Base-by-base conservation (phyloP, 768 basidiomycete species). In the Boletus rubropictus region DNA sequence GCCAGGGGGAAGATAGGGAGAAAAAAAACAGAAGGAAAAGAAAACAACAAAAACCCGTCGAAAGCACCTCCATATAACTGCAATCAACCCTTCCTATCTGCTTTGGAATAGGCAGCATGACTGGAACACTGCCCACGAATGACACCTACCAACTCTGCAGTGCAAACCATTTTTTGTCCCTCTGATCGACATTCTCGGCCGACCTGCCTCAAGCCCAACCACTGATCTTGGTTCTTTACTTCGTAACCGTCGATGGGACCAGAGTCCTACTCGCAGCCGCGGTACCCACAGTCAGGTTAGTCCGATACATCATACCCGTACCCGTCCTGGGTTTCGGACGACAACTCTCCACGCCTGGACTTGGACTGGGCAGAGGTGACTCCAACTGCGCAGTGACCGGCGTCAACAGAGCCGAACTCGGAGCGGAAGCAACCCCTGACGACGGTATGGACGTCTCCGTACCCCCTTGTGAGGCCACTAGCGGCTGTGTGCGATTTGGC, bases 271-370 rank as follows among this genome's bases (percentile, higher is more conserved):
- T 58, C 60, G 70, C 63, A 62, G 70, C 39, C 11, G 39, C 42
- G 24, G 57, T 38, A 14, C 36, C 42, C 18, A 48, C 49, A 28
- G 48, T 48, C 40, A 63, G 27, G 27, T 60, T 64, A 31, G 68
- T 77, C 37, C 77, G 71, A 56, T 85, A 85, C 31, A 70, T 65
- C 82, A 85, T 85, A n/a, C 82, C 82, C 10, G 82, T 81, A 6
- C 82, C 82, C 9, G 77, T 84, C 24, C 83, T 64, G 9, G 83
- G 81, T 51, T 67, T 75, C 17, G 78, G 79, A 14, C 70, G 65
- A 4, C 58, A 53, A 40, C 56, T 24, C 28, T 60, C 63, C 17
- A 41, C 51, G 33, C 29, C 25, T 8, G 46, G 24, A 18, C 44
- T 53, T 8, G 59, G 21, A 47, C 56, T 60, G 1, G 54, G 25